Percentiles rank a stretch among this genome's conserved stretches.
Evolutionary conservation across 2,329 filamentous ascomycete genomes (phyloP).

Genomic region (Conoideocrella luteorostrata): DNA sequence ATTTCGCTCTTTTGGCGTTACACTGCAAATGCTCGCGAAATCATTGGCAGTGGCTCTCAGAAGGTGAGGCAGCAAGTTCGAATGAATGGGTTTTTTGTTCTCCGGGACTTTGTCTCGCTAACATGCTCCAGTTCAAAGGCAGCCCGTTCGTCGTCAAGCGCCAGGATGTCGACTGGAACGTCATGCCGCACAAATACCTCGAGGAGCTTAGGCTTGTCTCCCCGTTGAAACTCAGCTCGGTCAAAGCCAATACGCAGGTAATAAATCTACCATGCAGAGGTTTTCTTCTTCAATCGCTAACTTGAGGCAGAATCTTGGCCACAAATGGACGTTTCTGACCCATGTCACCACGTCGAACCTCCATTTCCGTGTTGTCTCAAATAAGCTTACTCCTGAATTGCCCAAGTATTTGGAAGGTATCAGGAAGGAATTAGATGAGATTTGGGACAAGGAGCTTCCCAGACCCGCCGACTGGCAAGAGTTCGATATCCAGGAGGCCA

Average conservation of each 20-base stretch:
- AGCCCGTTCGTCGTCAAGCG: not conserved
- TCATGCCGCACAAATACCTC: not conserved
- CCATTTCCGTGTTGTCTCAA: not conserved
- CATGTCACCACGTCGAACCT: not conserved
- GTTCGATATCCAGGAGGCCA: not conserved
- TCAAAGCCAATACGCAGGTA: not conserved
- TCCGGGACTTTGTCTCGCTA: no score
- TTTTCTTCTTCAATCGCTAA: no score
- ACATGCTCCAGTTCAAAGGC: not conserved
- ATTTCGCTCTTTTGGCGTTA: no score
- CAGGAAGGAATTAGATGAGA: not conserved
- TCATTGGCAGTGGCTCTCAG: no score
- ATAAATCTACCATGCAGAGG: no score
- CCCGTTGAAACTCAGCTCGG: not conserved
- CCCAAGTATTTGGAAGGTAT: not conserved
- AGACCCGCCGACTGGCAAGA: not conserved
- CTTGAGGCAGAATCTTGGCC: not conserved
- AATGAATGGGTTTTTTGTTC: no score
- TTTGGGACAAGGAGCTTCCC: constrained; percentile 1
- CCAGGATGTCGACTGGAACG: not conserved
- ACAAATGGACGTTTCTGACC: not conserved
- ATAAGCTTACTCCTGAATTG: not conserved
- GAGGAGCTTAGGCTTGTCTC: not conserved
- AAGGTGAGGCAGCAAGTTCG: no score
- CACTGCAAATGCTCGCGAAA: no score